These are phyloP conservation scores for Metschnikowia rubicola DNA, from an alignment of 805 yeast genomes.

Conservation along the genomic window DNA sequence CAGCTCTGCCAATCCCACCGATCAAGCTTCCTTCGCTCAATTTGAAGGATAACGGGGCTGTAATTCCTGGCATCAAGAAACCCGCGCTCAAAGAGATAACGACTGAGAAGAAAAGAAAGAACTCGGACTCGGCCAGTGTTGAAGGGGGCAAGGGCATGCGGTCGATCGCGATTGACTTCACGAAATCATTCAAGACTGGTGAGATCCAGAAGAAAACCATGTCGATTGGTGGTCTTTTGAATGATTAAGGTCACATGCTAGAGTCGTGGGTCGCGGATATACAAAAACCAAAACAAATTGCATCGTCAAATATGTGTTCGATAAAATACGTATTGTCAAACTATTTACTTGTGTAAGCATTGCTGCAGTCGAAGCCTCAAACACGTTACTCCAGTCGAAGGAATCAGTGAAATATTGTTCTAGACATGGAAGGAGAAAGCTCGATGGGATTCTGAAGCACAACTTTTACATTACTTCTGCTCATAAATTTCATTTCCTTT, in stretches of 20 bases:
- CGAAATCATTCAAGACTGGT: slow-evolving; percentile 13
- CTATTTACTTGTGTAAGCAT: background rate
- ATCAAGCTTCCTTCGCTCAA: slow-evolving; percentile 17
- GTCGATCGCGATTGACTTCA: slow-evolving; percentile 20
- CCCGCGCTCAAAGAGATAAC: background rate
- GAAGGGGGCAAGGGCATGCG: background rate
- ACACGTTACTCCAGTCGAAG: too few relatives aligned
- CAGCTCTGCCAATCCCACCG: background rate
- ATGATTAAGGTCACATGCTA: slow-evolving; percentile 16
- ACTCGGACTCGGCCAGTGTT: background rate
- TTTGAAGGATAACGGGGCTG: background rate
- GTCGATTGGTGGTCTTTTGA: slow-evolving; percentile 41
- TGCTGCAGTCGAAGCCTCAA: too few relatives aligned
- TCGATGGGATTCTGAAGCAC: too few relatives aligned
- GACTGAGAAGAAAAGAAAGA: background rate
- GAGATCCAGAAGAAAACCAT: slow-evolving; percentile 21
- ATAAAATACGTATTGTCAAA: background rate
- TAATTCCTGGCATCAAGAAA: background rate
- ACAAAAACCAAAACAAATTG: background rate
- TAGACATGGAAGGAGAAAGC: too few relatives aligned
- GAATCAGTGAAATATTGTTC: too few relatives aligned
- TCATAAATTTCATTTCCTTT: background rate
- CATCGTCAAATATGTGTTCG: background rate
- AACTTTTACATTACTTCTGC: background rate
- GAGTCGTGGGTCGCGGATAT: background rate